A percentile compares a stretch with the other conserved stretches of the same genome.
Conservation (phyloP, 352 stramenopile genomes). For the Pythium phragmiticola region DNA sequence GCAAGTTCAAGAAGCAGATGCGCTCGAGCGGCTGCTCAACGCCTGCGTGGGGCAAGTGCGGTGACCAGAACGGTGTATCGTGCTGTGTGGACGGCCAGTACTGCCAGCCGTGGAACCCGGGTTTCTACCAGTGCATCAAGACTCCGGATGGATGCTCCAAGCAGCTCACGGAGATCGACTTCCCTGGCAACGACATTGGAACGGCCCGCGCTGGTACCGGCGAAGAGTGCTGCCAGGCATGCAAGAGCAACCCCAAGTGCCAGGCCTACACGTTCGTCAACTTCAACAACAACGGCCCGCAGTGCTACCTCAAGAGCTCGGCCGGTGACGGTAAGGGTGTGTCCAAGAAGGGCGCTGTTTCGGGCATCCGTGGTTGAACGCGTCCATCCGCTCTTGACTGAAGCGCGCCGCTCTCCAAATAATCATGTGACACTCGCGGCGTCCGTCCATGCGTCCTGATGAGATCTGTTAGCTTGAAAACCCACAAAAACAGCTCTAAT, state of each 20-base stretch:
- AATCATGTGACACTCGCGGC: not conserved
- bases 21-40: not conserved
- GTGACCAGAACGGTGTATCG: not conserved
- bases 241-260: constrained; percentile 36
- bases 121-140: constrained; percentile 53
- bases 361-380: constrained; percentile 9
- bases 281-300: constrained; percentile 41
- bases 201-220: constrained; percentile 38
- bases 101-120: constrained; percentile 30
- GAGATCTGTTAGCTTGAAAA: not conserved
- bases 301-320: constrained; percentile 53
- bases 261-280: constrained; percentile 65
- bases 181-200: constrained; percentile 45
- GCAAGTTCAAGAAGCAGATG: not conserved
- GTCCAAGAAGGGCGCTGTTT: constrained; percentile 43
- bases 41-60: constrained; percentile 8
- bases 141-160: constrained; percentile 28
- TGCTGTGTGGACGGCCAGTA: constrained; percentile 29
- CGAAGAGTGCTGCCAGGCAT: constrained; percentile 44
- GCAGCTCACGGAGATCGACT: constrained; percentile 42
- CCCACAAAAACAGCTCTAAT: not conserved
- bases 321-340: constrained; percentile 5
- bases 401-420: not conserved
- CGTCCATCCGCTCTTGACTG: not conserved
- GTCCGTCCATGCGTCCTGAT: not conserved